phyloP scores from a whole-genome alignment of 495 filamentous ascomycete species.

The Letharia columbiana region DNA sequence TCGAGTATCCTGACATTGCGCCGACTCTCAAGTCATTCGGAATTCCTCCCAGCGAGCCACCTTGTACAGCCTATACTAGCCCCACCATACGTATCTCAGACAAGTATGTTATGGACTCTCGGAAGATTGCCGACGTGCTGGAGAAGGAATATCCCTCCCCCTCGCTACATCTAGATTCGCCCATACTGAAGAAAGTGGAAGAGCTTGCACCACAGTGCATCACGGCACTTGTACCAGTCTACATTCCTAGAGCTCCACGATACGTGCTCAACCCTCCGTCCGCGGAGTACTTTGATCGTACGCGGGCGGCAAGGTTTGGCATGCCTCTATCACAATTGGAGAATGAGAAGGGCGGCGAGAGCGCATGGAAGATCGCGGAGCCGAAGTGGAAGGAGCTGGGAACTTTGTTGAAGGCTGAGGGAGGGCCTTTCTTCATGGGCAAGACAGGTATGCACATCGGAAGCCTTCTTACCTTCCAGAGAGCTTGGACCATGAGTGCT shows the following conservation, averaged over 20 bases:
- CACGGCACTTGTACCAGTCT: slow-evolving; percentile 16
- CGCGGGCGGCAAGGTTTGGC: slow-evolving; percentile 33
- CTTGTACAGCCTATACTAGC: slow-evolving; percentile 39
- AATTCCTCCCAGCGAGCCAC: slow-evolving; percentile 34
- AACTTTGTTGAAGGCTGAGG: slow-evolving; percentile 41
- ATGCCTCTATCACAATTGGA: slow-evolving; percentile 39
- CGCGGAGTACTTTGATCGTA: slow-evolving; percentile 38
- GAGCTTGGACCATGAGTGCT: not conserved
- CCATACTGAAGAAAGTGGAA: slow-evolving; percentile 31
- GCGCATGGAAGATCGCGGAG: slow-evolving; percentile 33
- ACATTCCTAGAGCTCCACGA: slow-evolving; percentile 31
- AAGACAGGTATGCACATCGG: slow-evolving; percentile 16
- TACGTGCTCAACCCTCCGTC: slow-evolving; percentile 35
- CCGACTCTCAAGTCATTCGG: slow-evolving; percentile 36
- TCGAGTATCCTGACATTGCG: slow-evolving; percentile 54
- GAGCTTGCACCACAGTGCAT: slow-evolving; percentile 17
- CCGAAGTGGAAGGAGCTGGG: slow-evolving; percentile 35
- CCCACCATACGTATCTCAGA: slow-evolving; percentile 45
- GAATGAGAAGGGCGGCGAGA: slow-evolving; percentile 33
- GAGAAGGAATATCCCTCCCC: slow-evolving; percentile 47
- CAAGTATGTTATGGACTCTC: slow-evolving; percentile 49
- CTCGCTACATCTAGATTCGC: slow-evolving; percentile 42
- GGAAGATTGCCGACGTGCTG: slow-evolving; percentile 42
- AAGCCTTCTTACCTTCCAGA: not conserved
- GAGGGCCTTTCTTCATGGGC: slow-evolving; percentile 42